Evolutionary conservation across 495 filamentous ascomycete species (phyloP), one percentile per base, ranked within the genome.

Genomic region (Corynascus novoguineensis): DNA sequence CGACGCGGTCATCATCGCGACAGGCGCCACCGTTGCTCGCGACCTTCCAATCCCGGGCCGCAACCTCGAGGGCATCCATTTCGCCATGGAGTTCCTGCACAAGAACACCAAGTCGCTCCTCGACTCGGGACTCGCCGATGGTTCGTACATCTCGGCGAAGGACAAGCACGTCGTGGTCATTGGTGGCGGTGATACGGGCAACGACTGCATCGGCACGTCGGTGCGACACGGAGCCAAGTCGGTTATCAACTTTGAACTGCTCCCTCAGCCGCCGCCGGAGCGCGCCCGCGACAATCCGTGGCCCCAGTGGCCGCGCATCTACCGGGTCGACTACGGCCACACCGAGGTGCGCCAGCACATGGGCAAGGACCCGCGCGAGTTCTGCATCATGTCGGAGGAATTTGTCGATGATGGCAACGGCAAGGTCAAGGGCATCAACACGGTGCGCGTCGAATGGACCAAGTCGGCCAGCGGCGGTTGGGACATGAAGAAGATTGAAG

Each of bases 301-400:
- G 93, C 93, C 93, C 0, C 95, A 97, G 75, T 99, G 93, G 93
- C 93, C 93, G 22, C 89, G 92, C 65, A 93, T 99, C 73, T 97
- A 97, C 81, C 90, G 93, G 66, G 86, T 97, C 44, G 93, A 99
- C 71, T 99, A 99, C 64, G 93, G 93, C 47, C 93, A 99, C 78
- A 83, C 86, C 2, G 93, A 99, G 69, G 93, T 99, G 58, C 91
- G 93, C 73, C 92, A 95, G 57, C 93, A 97, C 74, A 90, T 92
- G 81, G 93, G 95, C 73, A 91, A 92, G 69, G 93, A 99, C 67
- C 93, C 93, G 40, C 90, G 93, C 60, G 93, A 99, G 77, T 99
- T 86, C 80, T 97, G 93, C 77, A 89, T 99, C 72, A 96, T 97
- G 92, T 95, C 89, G 19, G 91, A 93, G 75, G 92, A 97, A 62